Evolutionary conservation across 805 yeast species (phyloP), one percentile per base, ranked within the genome.

Genomic region (Sugiyamaella qingdaonensis): DNA sequence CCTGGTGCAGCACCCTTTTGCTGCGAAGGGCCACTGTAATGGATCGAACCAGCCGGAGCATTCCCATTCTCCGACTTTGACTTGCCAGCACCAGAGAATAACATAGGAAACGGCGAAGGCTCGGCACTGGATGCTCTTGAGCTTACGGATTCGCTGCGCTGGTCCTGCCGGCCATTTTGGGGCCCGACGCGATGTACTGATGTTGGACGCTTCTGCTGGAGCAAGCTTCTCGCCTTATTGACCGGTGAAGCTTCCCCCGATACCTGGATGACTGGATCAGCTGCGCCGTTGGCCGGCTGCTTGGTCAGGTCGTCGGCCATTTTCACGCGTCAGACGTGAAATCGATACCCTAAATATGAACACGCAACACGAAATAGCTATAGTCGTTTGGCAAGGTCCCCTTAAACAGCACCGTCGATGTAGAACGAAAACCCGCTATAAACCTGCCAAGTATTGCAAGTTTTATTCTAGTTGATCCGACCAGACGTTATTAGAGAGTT

Each of bases 191-290:
- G 46, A 34, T 54, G 36, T 8, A 47, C 18, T 11, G 54, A 50
- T n/a, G 57, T 55, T 1, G 58, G 58, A 11, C 58, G 32, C 42
- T 55, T 55, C 39, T 55, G 58, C 9, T 13, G 11, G 4, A 21
- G 31, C 42, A 13, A 10, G 45, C 34, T 11, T 16, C 32, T 27
- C 51, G 21, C 37, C 33, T 33, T 18, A 16, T 34, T 43, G 34
- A 21, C 16, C 16, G 16, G 47, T 19, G 34, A 51, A 1, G 59
- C 57, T 10, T 52, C 45, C 33, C 37, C 59, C 16, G 59, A 57
- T 16, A 56, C 59, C 19, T 56, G 54, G n/a, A 56, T 27, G 9
- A 48, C 53, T 8, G 58, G 56, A 18, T 46, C 37, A 14, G 37
- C n/a, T 4, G 16, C 10, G 37, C 37, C 37, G 8, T 34, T 34